Conservation (phyloP, 2,329 filamentous ascomycete genomes). For the Aspergillus tamarii region DNA sequence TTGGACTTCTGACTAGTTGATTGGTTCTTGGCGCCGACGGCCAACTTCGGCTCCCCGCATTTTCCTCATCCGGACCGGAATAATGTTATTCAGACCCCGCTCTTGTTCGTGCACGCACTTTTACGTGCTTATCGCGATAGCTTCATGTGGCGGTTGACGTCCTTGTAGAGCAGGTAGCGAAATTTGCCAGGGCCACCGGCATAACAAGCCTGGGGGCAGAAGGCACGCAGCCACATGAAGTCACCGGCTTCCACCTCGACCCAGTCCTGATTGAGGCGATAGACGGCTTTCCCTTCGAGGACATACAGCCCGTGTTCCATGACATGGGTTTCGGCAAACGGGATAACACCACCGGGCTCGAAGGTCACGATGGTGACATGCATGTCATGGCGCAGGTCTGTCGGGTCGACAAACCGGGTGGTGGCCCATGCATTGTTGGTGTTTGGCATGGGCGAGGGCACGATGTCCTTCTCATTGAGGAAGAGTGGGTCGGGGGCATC, state of each 20-base stretch:
- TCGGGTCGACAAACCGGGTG: constrained; percentile 29
- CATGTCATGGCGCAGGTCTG: constrained; percentile 29
- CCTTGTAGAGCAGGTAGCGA: constrained; percentile 31
- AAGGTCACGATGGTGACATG: constrained; percentile 31
- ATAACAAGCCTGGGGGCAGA: constrained; percentile 31
- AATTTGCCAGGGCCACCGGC: constrained; percentile 30
- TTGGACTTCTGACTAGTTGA: background rate
- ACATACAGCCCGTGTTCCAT: constrained; percentile 32
- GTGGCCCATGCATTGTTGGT: constrained; percentile 29
- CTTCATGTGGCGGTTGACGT: constrained; percentile 32
- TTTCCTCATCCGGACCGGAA: background rate
- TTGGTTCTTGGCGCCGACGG: background rate
- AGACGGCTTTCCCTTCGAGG: constrained; percentile 29
- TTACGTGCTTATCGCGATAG: constrained; percentile 13
- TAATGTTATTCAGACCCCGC: background rate
- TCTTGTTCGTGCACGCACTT: background rate
- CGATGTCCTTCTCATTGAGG: constrained; percentile 28
- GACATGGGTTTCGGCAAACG: constrained; percentile 30
- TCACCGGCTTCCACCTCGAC: constrained; percentile 32
- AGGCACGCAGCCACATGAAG: constrained; percentile 33
- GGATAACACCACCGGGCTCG: constrained; percentile 28
- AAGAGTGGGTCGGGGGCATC: constrained; percentile 28
- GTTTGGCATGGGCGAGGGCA: constrained; percentile 26
- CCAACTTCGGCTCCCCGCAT: background rate
- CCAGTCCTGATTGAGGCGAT: constrained; percentile 31